A percentile compares a stretch with the other conserved stretches of the same genome.
Conservation (phyloP, 2,329 filamentous ascomycete genomes). For the Diaporthe ampelina region DNA sequence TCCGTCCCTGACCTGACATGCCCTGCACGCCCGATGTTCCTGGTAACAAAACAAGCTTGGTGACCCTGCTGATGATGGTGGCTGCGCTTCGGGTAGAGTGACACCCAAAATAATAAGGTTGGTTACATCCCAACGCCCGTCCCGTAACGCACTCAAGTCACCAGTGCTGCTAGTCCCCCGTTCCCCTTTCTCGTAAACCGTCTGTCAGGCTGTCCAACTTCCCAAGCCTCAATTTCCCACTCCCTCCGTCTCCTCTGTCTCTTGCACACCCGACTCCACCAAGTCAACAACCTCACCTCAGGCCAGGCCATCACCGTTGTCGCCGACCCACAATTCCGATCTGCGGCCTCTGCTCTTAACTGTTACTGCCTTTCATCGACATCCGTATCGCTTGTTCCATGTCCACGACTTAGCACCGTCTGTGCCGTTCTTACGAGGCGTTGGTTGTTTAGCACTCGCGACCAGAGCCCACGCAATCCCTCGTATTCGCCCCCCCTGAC, state of each 20-base stretch:
- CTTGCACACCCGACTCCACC: constrained; percentile 14
- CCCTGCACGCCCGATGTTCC: background rate
- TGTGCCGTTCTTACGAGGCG: constrained; percentile 16
- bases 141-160: background rate
- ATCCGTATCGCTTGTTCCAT: constrained; percentile 8
- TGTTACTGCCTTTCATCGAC: background rate
- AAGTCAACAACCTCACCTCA: constrained; percentile 15
- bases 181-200: constrained; percentile 23
- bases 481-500: constrained; percentile 10
- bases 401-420: constrained; percentile 13
- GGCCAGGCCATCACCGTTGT: constrained; percentile 21
- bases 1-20: constrained; percentile 2
- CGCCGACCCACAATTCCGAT: constrained; percentile 13
- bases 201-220: constrained; percentile 4
- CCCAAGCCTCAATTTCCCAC: constrained; percentile 17
- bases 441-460: constrained; percentile 9
- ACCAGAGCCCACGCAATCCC: constrained; percentile 13
- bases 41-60: background rate
- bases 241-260: background rate
- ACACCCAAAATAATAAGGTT: constrained; percentile 33
- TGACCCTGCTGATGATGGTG: background rate
- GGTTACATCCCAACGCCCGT: constrained; percentile 21
- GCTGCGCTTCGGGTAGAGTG: constrained; percentile 20
- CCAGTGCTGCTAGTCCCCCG: background rate
- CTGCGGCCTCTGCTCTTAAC: constrained; percentile 3